phyloP scores from a whole-genome alignment of 768 basidiomycete species.

The Tulasnella sp. region DNA sequence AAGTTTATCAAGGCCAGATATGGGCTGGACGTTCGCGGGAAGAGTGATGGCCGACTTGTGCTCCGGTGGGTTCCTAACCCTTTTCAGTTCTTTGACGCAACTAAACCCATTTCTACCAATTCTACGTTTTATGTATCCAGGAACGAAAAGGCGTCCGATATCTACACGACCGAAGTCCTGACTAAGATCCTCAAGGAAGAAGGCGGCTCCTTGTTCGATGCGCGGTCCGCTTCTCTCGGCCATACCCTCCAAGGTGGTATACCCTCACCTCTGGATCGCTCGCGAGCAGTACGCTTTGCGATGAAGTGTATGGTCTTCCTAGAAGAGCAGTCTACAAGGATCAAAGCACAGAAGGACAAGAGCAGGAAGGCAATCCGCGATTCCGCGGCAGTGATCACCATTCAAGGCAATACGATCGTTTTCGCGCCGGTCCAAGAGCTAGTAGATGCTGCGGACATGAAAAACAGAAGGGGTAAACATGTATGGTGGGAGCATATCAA shows the following conservation, averaged over 20 bases:
- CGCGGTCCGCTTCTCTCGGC: conserved; percentile 89
- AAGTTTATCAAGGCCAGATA: conserved; percentile 81
- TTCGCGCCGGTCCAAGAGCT: conserved; percentile 83
- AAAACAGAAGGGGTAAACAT: conserved; percentile 65
- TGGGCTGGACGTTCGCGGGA: conserved; percentile 73
- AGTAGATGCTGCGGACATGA: conserved; percentile 80
- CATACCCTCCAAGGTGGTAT: conserved; percentile 95
- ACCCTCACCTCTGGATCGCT: conserved; percentile 89
- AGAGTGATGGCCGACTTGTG: conserved; percentile 85
- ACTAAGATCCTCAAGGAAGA: conserved; percentile 94
- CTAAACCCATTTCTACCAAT: background rate
- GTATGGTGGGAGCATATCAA: conserved; percentile 68
- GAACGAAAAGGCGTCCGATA: conserved; percentile 72
- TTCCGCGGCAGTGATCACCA: conserved; percentile 81
- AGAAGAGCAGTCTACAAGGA: conserved; percentile 47
- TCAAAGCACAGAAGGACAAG: conserved; percentile 43
- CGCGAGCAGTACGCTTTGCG: conserved; percentile 79
- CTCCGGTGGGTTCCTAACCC: conserved; percentile 83
- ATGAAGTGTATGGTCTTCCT: conserved; percentile 92
- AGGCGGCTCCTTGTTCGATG: conserved; percentile 84
- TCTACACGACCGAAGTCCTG: conserved; percentile 86
- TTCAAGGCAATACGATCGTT: conserved; percentile 67
- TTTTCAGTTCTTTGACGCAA: too few species aligned
- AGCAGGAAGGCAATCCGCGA: conserved; percentile 44
- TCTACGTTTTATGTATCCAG: conserved; percentile 31